Percentiles rank a stretch among this genome's conserved stretches.
Conservation (phyloP, 192 early-diverging fungal species). For the Oehlia diaphana region DNA sequence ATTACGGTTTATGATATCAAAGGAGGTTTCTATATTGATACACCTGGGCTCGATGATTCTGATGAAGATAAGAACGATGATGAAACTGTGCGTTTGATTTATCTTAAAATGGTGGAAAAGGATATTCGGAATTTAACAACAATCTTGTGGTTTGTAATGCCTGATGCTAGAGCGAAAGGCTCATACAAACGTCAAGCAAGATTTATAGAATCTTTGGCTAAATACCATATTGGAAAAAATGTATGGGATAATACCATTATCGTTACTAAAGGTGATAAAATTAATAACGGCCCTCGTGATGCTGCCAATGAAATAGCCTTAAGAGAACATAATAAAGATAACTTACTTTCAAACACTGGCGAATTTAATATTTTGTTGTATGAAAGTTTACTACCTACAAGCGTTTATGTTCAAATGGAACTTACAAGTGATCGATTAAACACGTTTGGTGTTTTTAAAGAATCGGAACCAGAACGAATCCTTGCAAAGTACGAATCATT, state of each 20-base stretch:
- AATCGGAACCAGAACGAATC: slow-evolving; percentile 1
- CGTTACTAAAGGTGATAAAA: slow-evolving; percentile 11
- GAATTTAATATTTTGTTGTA: slow-evolving; percentile 6
- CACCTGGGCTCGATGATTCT: slow-evolving; percentile 27
- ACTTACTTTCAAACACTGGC: background rate
- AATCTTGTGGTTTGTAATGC: slow-evolving; percentile 15
- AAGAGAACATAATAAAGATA: background rate
- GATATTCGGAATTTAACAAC: slow-evolving; percentile 6
- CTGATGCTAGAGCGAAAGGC: background rate
- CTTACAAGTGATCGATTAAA: slow-evolving; percentile 6
- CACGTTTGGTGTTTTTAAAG: slow-evolving; percentile 1
- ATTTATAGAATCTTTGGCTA: slow-evolving; percentile 20
- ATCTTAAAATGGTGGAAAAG: background rate
- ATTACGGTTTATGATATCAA: slow-evolving; percentile 10
- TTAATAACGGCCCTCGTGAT: background rate
- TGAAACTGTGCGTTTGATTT: slow-evolving; percentile 2
- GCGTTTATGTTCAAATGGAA: background rate
- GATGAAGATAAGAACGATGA: slow-evolving; percentile 17
- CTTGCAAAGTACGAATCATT: background rate
- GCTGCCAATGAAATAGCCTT: slow-evolving; percentile 5
- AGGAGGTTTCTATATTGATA: slow-evolving; percentile 19
- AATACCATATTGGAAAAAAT: slow-evolving; percentile 11
- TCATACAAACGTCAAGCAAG: slow-evolving; percentile 13
- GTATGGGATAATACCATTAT: slow-evolving; percentile 29
- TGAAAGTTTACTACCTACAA: background rate